phyloP scores from a whole-genome alignment of 257 asterid genomes.

The Solanum tarijense region DNA sequence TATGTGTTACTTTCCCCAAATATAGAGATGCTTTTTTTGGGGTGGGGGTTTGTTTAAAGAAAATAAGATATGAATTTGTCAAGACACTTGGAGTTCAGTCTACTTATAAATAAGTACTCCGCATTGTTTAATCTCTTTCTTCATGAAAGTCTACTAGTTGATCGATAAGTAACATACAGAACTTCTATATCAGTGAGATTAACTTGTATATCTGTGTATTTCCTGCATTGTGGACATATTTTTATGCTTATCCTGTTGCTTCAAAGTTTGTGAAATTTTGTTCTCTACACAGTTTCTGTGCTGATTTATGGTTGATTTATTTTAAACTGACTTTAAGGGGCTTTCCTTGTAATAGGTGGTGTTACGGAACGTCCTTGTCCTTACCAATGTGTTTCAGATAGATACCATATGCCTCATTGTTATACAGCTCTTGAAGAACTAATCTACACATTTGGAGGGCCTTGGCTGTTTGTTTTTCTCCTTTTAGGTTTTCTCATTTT shows the following conservation, averaged over 20 bases:
- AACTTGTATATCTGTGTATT: neutral
- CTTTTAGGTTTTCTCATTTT: conserved; percentile 79
- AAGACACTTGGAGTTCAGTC: neutral
- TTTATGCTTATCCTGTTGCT: neutral
- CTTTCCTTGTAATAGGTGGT: conserved; percentile 60
- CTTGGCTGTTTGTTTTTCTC: conserved; percentile 93
- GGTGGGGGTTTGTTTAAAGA: neutral
- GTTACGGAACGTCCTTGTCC: conserved; percentile 91
- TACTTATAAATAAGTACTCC: neutral
- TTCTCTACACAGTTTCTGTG: neutral
- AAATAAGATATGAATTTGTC: neutral
- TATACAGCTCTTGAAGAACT: conserved; percentile 96
- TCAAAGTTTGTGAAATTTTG: neutral
- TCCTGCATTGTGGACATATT: neutral
- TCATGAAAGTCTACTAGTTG: neutral
- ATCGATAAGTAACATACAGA: neutral
- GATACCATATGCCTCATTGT: conserved; percentile 96
- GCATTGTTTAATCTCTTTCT: neutral
- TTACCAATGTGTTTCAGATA: conserved; percentile 73
- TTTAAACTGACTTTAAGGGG: neutral
- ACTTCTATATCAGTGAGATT: neutral
- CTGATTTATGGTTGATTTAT: neutral
- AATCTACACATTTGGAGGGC: conserved; percentile 97
- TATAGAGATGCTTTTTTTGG: neutral
- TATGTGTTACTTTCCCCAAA: neutral